Percentiles rank a stretch among this genome's conserved stretches.
Evolutionary conservation across 2,329 filamentous ascomycete species (phyloP).

Genomic region (Sporothrix schenckii): DNA sequence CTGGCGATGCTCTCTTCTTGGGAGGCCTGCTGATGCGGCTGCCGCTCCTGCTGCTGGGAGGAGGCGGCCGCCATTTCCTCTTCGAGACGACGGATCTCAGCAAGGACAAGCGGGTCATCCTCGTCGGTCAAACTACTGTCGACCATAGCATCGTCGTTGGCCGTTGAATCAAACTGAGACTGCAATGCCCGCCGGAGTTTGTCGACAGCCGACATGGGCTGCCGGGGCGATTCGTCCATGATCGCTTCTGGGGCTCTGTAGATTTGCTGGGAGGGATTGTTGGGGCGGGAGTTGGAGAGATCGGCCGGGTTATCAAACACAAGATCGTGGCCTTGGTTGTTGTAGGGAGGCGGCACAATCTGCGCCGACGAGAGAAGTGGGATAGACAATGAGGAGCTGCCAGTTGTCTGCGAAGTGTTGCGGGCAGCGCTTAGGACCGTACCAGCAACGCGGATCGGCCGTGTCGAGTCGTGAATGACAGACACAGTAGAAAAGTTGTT

Average conservation of each 20-base stretch:
- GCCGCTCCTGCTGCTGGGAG: not conserved
- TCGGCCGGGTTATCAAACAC: not conserved
- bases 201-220: not conserved
- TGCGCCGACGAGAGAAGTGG: slow-evolving; percentile 4
- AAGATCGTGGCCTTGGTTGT: not conserved
- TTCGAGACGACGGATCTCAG: not conserved
- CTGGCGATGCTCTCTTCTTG: not conserved
- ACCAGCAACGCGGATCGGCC: slow-evolving; percentile 17
- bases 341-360: not conserved
- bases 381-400: not conserved
- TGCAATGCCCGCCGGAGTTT: slow-evolving; percentile 4
- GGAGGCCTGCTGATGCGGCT: slow-evolving; percentile 1
- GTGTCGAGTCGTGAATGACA: slow-evolving; percentile 32
- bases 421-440: not conserved
- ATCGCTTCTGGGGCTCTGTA: not conserved
- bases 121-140: not conserved
- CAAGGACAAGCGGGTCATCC: slow-evolving; percentile 16
- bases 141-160: not conserved
- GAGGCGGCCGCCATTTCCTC: not conserved
- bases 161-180: not conserved
- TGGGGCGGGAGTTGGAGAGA: not conserved
- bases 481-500: slow-evolving; percentile 21
- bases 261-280: not conserved
- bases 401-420: not conserved
- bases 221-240: slow-evolving; percentile 13